These are phyloP conservation scores for Mycena chlorophos DNA, from an alignment of 768 basidiomycete genomes.

Conservation along the genomic window DNA sequence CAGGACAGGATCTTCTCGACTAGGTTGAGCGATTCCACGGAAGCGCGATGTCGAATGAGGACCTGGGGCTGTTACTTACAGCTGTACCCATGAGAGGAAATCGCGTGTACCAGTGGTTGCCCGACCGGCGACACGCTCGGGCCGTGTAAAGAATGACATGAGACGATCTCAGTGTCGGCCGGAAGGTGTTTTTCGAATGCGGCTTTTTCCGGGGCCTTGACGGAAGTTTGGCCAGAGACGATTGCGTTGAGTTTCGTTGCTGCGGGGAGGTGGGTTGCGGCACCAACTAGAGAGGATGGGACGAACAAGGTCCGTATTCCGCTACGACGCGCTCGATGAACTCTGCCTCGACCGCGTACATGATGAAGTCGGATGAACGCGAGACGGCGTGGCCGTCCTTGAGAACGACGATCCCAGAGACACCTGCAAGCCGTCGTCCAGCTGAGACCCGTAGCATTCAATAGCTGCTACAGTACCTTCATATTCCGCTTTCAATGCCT, in stretches of 20 bases:
- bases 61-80: constrained; percentile 67
- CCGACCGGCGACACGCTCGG: constrained; percentile 85
- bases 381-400: constrained; percentile 87
- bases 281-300: background rate
- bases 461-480: constrained; percentile 43
- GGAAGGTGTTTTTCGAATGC: constrained; percentile 92
- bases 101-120: constrained; percentile 76
- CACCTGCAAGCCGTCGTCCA: constrained; percentile 38
- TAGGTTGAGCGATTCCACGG: constrained; percentile 66
- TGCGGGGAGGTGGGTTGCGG: constrained; percentile 28
- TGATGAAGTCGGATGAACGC: constrained; percentile 86
- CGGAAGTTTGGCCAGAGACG: constrained; percentile 94
- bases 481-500: constrained; percentile 59
- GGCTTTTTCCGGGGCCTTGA: constrained; percentile 88
- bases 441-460: background rate
- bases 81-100: background rate
- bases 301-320: constrained; percentile 89
- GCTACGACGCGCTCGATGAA: constrained; percentile 80
- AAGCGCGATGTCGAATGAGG: constrained; percentile 82
- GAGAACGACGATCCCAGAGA: constrained; percentile 65
- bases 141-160: constrained; percentile 93
- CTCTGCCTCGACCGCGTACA: constrained; percentile 95
- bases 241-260: constrained; percentile 92
- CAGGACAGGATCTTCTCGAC: constrained; percentile 83
- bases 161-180: constrained; percentile 82